A percentile compares a stretch with the other conserved stretches of the same genome.
These are phyloP conservation scores for Pythium oligandrum DNA, from an alignment of 352 stramenopile species.

Conservation along the genomic window DNA sequence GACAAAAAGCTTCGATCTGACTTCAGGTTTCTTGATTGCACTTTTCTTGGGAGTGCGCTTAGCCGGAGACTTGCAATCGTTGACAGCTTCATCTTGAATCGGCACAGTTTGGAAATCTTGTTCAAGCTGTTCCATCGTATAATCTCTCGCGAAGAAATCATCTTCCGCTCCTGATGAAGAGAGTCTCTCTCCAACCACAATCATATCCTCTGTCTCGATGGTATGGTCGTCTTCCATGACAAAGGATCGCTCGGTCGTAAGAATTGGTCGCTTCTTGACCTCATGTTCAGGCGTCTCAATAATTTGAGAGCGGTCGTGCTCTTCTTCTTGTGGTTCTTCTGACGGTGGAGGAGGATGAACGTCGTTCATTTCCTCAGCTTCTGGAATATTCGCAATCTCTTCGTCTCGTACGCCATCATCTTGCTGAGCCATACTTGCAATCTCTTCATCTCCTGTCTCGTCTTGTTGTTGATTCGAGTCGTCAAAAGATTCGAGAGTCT, in stretches of 20 bases:
- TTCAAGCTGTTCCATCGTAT: constrained; percentile 12
- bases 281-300: constrained; percentile 16
- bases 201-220: constrained; percentile 53
- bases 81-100: constrained; percentile 9
- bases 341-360: constrained; percentile 1
- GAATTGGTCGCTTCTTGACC: constrained; percentile 32
- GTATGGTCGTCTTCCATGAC: constrained; percentile 59
- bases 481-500: neutral
- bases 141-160: constrained; percentile 10
- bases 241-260: constrained; percentile 67
- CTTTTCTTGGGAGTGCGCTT: constrained; percentile 6
- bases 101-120: constrained; percentile 5
- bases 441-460: too few species aligned
- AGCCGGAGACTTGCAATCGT: constrained; percentile 5
- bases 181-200: constrained; percentile 52
- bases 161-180: constrained; percentile 61
- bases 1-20: constrained; percentile 19
- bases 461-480: too few species aligned
- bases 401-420: too few species aligned
- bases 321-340: neutral
- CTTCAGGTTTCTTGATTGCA: constrained; percentile 12
- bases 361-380: too few species aligned
- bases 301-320: constrained; percentile 5
- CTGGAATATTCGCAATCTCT: too few species aligned
- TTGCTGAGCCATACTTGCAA: too few species aligned